Conservation (phyloP, 2,329 filamentous ascomycete species). For the Aspergillus persii region DNA sequence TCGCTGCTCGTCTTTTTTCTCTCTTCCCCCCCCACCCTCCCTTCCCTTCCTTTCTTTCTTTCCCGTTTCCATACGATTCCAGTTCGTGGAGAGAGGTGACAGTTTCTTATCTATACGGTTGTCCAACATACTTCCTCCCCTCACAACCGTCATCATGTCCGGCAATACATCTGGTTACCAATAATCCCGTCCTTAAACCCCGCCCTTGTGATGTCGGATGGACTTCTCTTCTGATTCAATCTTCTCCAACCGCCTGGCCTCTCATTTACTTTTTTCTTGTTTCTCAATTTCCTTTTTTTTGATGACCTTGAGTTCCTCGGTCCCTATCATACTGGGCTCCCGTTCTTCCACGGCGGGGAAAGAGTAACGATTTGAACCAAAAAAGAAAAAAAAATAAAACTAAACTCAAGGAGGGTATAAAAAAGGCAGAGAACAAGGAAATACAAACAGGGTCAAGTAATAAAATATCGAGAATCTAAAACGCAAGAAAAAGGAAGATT, state of each 20-base stretch:
- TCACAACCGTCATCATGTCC: conserved; percentile 1
- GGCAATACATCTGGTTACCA: background rate
- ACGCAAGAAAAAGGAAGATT: background rate
- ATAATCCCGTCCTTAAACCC: background rate
- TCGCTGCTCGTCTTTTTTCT: background rate
- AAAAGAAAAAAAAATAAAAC: background rate
- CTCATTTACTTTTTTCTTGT: too few relatives aligned
- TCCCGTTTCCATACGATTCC: background rate
- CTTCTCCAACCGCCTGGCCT: background rate
- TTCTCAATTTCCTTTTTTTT: background rate
- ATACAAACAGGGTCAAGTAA: background rate
- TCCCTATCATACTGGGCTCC: background rate
- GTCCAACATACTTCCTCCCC: background rate
- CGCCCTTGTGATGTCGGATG: background rate
- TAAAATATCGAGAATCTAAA: background rate
- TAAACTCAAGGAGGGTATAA: too few relatives aligned
- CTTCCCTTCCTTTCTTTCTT: background rate
- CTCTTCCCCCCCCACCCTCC: background rate
- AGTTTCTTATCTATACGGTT: background rate
- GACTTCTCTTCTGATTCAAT: background rate
- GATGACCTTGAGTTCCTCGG: background rate
- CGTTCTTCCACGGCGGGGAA: background rate
- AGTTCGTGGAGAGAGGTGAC: background rate
- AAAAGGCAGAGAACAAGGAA: background rate
- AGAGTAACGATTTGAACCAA: background rate